These are phyloP conservation scores for Kluyveromyces wickerhamii DNA, from an alignment of 805 yeast species.

Conservation along the genomic window DNA sequence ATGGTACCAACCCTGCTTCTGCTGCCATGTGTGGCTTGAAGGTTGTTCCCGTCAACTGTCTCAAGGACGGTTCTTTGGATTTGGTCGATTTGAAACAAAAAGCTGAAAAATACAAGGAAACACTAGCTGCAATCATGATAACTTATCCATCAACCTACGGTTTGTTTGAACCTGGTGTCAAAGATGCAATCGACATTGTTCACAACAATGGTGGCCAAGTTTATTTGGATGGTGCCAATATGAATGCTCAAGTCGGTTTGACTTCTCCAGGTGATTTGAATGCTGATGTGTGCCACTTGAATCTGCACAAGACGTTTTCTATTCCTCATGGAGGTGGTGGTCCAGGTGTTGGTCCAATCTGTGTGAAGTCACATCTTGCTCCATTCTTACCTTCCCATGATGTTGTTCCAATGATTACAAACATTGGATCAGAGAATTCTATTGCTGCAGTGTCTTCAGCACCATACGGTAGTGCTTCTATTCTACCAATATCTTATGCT, in stretches of 20 bases:
- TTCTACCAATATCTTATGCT: conserved; percentile 87
- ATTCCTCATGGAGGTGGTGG: conserved; percentile 99
- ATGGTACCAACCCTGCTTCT: conserved; percentile 97
- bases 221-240: conserved; percentile 96
- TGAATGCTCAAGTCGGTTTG: conserved; percentile 98
- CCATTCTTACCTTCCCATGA: conserved; percentile 80
- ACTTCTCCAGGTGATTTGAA: conserved; percentile 97
- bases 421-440: conserved; percentile 36
- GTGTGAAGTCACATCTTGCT: conserved; percentile 74
- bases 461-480: conserved; percentile 92
- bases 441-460: conserved; percentile 84
- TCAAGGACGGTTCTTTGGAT: conserved; percentile 79
- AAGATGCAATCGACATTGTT: conserved; percentile 74
- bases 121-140: conserved; percentile 87
- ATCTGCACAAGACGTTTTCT: conserved; percentile 94
- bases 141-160: conserved; percentile 98
- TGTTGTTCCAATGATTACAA: conserved; percentile 42
- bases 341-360: conserved; percentile 97
- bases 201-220: conserved; percentile 91
- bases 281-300: conserved; percentile 96
- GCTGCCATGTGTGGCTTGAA: conserved; percentile 96
- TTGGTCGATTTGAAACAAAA: conserved; percentile 64
- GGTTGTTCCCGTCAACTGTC: conserved; percentile 88
- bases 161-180: conserved; percentile 86
- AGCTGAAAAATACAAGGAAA: conserved; percentile 58